A percentile compares a stretch with the other conserved stretches of the same genome.
These are phyloP conservation scores for Chaetomiaceae sp. DNA, from an alignment of 2,329 filamentous ascomycete species.

Conservation along the genomic window DNA sequence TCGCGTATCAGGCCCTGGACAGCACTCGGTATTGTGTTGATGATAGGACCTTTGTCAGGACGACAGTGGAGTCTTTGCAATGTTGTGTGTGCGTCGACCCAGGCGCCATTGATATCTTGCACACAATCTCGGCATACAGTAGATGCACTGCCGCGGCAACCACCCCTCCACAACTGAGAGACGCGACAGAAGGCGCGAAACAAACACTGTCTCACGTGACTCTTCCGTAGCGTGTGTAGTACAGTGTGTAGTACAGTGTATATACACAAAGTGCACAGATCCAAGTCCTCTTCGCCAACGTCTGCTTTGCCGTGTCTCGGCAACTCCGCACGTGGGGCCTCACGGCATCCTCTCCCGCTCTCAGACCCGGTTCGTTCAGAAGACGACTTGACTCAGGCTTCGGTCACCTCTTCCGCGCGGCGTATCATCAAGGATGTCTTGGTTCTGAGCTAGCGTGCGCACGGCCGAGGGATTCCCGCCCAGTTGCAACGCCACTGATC, in stretches of 20 bases:
- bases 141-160: too few relatives aligned
- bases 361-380: background rate
- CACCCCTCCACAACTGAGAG: background rate
- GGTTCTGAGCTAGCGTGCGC: conserved; percentile 4
- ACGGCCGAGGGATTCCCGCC: conserved; percentile 3
- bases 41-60: background rate
- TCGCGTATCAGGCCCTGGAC: background rate
- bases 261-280: background rate
- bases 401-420: background rate
- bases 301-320: conserved; percentile 3
- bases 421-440: background rate
- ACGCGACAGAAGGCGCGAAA: conserved; percentile 21
- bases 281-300: too few relatives aligned
- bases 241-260: background rate
- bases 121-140: too few relatives aligned
- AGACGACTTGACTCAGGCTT: background rate
- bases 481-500: background rate
- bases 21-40: too few relatives aligned
- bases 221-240: background rate
- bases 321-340: conserved; percentile 4
- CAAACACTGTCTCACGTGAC: conserved; percentile 24
- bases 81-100: too few relatives aligned
- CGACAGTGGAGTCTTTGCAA: too few relatives aligned
- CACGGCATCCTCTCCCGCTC: background rate
- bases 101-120: too few relatives aligned